Evolutionary conservation across 129 eudicot species (phyloP).

Genomic region (Artemisia tridentata): DNA sequence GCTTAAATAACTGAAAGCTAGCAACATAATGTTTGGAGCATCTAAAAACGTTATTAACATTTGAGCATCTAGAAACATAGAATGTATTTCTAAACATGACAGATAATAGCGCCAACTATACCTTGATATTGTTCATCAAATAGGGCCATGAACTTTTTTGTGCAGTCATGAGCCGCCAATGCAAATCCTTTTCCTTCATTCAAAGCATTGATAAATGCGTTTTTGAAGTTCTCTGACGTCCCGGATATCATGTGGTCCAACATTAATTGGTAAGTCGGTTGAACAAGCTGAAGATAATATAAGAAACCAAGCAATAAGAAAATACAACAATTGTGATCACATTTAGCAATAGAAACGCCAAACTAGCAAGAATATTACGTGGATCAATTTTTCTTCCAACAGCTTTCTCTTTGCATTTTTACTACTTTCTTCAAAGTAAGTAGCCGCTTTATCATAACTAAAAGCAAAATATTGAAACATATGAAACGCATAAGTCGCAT

Average conservation of each 20-base stretch:
- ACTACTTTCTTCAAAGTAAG: neutral
- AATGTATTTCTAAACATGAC: neutral
- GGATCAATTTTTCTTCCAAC: slow-evolving; percentile 3
- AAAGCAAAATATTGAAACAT: neutral
- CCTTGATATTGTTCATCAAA: slow-evolving; percentile 79
- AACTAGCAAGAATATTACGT: slow-evolving; percentile 1
- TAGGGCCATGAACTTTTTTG: slow-evolving; percentile 33
- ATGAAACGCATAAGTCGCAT: no score
- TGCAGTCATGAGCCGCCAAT: slow-evolving; percentile 54
- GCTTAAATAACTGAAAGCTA: neutral
- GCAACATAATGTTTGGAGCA: no score
- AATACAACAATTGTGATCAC: neutral
- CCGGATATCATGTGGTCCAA: slow-evolving; percentile 68
- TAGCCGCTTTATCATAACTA: slow-evolving; percentile 4
- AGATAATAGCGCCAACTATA: slow-evolving; percentile 22
- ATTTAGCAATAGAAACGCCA: neutral
- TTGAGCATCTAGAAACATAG: no score
- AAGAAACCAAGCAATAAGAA: neutral
- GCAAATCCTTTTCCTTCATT: slow-evolving; percentile 72
- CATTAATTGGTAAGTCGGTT: slow-evolving; percentile 62
- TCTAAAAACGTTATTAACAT: no score
- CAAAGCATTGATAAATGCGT: slow-evolving; percentile 58
- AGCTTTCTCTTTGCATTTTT: neutral
- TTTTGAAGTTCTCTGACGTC: slow-evolving; percentile 57
- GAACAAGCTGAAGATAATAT: slow-evolving; percentile 50